Base-by-base conservation (phyloP, 2,329 filamentous ascomycete genomes). In the Uncinocarpus reesii region DNA sequence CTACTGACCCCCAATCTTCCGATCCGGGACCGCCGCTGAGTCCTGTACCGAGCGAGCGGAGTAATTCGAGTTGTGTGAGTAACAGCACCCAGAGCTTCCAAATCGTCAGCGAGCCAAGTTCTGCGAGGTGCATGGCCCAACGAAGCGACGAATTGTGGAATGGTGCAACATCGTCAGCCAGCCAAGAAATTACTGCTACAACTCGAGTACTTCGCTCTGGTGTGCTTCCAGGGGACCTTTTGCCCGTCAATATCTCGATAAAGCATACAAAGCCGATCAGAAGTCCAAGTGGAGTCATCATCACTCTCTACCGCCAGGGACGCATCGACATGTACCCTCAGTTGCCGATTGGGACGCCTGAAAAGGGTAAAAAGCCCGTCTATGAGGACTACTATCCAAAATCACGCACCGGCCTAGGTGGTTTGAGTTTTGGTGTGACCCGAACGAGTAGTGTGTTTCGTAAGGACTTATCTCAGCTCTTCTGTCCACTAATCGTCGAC, bases 371-470 rank as follows among this genome's bases (percentile, higher is more conserved):
- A 57, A 81, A 79, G 58, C 69, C 79, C 13, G 81, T 87, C 51
- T 86, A 83, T 58, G 84, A 90, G 56, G 86, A 94, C 52, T 86
- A 84, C 59, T 93, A 89, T 61, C 88, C 89, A 3, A 86, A 83
- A 58, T 95, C 88, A 1, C 81, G 84, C 52, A 93, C 88, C 0
- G 89, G 88, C 0, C 75, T 95, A 6, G 86, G 85, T 13, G 89
- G 89, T 0, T 71, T 96, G 23, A 93, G 89, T 1, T 73, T 96
- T 34, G 86, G 86, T 1, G 92, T 87, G 1, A 84, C 85, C 5
- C 83, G 86, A 31, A 89, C 88, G 1, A 90, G 81, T 62, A 92
- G 89, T 64, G 78, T 92, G n/a, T 96, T 95, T 63, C 83, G 92
- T 47, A 96, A 96, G 64, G 92, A 98, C 63, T 71, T 98, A 2